These are phyloP conservation scores for Boletus patriciae DNA, from an alignment of 768 basidiomycete species.

Conservation along the genomic window DNA sequence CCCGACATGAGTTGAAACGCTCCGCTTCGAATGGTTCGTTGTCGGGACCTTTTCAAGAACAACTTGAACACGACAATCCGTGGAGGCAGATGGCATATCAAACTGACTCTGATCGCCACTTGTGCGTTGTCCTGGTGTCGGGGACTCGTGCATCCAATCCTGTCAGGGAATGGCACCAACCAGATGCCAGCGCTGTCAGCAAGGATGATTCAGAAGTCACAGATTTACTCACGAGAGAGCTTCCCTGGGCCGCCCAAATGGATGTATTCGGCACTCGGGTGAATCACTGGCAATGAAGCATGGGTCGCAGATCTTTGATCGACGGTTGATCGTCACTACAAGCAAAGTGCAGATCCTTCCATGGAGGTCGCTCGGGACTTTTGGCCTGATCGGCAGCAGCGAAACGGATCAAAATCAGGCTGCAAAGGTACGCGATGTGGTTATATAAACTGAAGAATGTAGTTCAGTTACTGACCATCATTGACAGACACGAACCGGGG, in stretches of 20 bases:
- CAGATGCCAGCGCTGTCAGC: background rate
- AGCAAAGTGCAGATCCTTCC: conserved; percentile 4
- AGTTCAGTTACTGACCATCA: background rate
- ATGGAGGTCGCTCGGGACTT: background rate
- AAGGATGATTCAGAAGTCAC: background rate
- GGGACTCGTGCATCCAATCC: background rate
- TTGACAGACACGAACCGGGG: background rate
- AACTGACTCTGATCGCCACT: background rate
- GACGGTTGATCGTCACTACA: conserved; percentile 6
- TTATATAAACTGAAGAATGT: background rate
- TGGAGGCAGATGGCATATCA: background rate
- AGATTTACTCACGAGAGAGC: background rate
- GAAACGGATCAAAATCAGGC: background rate
- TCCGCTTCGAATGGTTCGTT: conserved; percentile 4
- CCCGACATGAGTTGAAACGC: conserved; percentile 12
- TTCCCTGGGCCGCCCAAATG: background rate
- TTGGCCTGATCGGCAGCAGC: background rate
- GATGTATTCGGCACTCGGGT: background rate
- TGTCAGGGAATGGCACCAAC: background rate
- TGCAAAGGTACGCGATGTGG: background rate
- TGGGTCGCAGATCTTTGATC: conserved; percentile 13
- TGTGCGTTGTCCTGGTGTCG: background rate
- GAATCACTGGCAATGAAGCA: background rate
- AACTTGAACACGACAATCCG: background rate
- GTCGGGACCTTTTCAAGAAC: background rate